Percentiles rank a stretch among this genome's conserved stretches.
phyloP scores from a whole-genome alignment of 1,284 basidiomycete genomes.

The Ustilago esculenta region DNA sequence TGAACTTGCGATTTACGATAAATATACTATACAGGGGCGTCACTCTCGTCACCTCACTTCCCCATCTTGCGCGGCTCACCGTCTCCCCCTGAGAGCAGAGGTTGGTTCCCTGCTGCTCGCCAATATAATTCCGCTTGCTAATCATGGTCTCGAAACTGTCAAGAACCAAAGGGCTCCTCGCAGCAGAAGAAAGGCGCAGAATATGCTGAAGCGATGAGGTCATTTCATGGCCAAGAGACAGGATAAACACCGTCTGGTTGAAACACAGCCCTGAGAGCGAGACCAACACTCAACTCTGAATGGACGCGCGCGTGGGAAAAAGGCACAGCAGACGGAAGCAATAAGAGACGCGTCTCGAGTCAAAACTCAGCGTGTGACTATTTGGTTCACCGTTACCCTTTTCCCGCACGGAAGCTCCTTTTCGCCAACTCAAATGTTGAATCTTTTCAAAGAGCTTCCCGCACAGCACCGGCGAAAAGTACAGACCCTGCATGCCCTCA shows the following conservation, averaged over 20 bases:
- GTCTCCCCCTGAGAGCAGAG: conserved; percentile 7
- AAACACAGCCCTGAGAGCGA: not conserved
- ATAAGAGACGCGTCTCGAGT: conserved; percentile 18
- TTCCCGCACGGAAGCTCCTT: conserved; percentile 23
- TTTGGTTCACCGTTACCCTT: no score
- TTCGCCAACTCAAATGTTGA: not conserved
- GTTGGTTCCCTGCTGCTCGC: not conserved
- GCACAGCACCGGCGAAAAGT: not conserved
- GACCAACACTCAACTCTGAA: conserved; percentile 18
- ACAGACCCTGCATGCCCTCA: conserved; percentile 22
- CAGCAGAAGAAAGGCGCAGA: not conserved
- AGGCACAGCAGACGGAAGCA: not conserved
- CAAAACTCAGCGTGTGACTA: conserved; percentile 10
- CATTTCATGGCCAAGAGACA: not conserved
- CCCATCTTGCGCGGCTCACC: not conserved
- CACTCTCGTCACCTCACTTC: no score
- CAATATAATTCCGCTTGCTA: no score
- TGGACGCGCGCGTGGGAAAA: conserved; percentile 1
- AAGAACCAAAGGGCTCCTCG: no score
- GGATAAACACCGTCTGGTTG: no score
- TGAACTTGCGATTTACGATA: not conserved
- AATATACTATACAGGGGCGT: conserved; percentile 10
- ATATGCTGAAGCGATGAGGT: not conserved
- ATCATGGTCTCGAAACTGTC: no score
- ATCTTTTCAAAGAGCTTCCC: no score